Evolutionary conservation across 2,329 filamentous ascomycete genomes (phyloP), one percentile per base, ranked within the genome.

Genomic region (Cercospora sp.): DNA sequence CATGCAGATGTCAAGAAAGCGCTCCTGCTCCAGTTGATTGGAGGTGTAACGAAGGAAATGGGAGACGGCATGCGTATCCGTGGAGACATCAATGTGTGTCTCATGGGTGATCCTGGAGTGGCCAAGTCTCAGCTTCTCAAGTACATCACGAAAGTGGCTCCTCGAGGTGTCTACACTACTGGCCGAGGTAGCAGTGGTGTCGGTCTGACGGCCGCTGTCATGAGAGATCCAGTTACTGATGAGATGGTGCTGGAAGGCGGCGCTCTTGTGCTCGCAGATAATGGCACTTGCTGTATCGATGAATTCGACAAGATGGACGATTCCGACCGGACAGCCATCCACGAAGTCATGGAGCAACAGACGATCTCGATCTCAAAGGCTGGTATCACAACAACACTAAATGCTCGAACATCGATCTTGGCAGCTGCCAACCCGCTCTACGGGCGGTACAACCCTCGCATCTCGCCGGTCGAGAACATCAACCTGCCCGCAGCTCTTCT

Each of bases 91-190:
- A 99, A 99, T 82, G 90, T 99, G 71, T 98, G 95, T 80, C 83
- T 99, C 77, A 99, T 99, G 95, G 95, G 95, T 86, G 95, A 99
- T 77, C 95, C 95, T 79, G 95, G 95, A 92, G 95, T 99, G 78
- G 95, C 95, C 83, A 99, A 99, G 83, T 99, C 95, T 43, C 95
- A 99, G 83, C 84, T 99, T 73, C 87, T 99, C 73, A 98, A 97
- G 82, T 99, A 99, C 80, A 98, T 99, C 78, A 93, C 93, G 72
- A 98, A 99, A 83, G 95, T 99, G 32, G 94, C 95, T 1, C 95
- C 95, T 70, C 92, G 95, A 71, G 94, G 93, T 75, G 90, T 94
- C 12, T 94, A 94, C 81, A 94, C 91, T 5, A 92, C 91, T 3
- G 91, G 91, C 70, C 90, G 91, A 74, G 91, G 91, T 79, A 92